These are phyloP conservation scores for Phialemonium atrogriseum DNA, from an alignment of 2,329 filamentous ascomycete genomes.

Conservation along the genomic window DNA sequence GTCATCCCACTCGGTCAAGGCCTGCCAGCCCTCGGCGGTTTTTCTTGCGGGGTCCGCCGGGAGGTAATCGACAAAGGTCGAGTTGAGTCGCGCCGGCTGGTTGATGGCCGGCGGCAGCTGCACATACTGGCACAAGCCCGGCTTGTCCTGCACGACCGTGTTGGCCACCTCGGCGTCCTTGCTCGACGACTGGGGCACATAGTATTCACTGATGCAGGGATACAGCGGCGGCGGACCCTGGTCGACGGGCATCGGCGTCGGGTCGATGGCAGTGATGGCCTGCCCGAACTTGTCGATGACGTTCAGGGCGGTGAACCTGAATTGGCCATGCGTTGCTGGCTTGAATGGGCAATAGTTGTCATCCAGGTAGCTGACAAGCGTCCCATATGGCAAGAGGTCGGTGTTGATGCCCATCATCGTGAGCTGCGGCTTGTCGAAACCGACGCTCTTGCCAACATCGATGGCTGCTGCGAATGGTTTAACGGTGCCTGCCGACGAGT, in stretches of 20 bases:
- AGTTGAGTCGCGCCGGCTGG: slow-evolving; percentile 27
- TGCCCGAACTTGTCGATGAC: slow-evolving; percentile 43
- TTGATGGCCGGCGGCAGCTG: slow-evolving; percentile 34
- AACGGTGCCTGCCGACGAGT: slow-evolving; percentile 2
- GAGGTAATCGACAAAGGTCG: slow-evolving; percentile 19
- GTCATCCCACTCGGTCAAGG: slow-evolving; percentile 25
- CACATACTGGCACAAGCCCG: slow-evolving; percentile 22
- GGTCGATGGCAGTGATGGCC: slow-evolving; percentile 22
- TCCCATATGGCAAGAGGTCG: slow-evolving; percentile 29
- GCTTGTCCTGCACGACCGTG: slow-evolving; percentile 13
- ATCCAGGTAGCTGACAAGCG: slow-evolving; percentile 11
- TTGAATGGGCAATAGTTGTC: slow-evolving; percentile 28
- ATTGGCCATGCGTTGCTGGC: slow-evolving; percentile 37
- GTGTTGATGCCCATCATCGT: slow-evolving; percentile 13
- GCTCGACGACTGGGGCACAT: slow-evolving; percentile 19
- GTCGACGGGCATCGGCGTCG: slow-evolving; percentile 8
- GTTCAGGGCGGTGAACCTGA: slow-evolving; percentile 35
- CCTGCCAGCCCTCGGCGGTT: slow-evolving; percentile 10
- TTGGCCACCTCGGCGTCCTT: slow-evolving; percentile 12
- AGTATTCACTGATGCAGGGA: slow-evolving; percentile 26
- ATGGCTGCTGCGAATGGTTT: slow-evolving; percentile 8
- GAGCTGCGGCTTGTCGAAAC: slow-evolving; percentile 6
- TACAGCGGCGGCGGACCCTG: slow-evolving; percentile 16
- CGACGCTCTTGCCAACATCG: slow-evolving; percentile 12
- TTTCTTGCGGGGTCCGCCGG: slow-evolving; percentile 1